These are phyloP conservation scores for Suillus luteus DNA, from an alignment of 768 basidiomycete genomes.

Conservation along the genomic window DNA sequence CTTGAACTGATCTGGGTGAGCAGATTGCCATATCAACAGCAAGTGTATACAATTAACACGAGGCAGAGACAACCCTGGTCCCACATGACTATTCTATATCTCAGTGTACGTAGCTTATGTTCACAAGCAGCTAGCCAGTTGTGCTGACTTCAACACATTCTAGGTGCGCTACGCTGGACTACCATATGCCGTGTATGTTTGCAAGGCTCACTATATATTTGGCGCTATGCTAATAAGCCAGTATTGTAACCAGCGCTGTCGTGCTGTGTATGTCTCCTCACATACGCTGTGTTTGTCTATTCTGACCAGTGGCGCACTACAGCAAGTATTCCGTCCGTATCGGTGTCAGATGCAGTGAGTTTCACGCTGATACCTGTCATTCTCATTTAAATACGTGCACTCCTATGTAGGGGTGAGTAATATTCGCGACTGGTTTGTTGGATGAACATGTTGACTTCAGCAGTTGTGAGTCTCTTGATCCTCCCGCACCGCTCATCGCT, in stretches of 20 bases:
- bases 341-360: not conserved
- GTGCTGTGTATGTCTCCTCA: not conserved
- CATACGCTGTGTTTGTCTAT: not conserved
- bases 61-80: not conserved
- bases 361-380: not conserved
- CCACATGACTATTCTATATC: not conserved
- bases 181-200: slow-evolving; percentile 1
- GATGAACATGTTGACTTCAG: not conserved
- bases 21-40: not conserved
- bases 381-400: not conserved
- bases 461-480: not conserved
- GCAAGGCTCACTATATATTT: not conserved
- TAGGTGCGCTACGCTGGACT: slow-evolving; percentile 7
- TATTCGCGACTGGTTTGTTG: too few species aligned
- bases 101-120: not conserved
- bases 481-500: not conserved
- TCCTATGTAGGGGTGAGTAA: slow-evolving; percentile 2
- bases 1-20: slow-evolving; percentile 4
- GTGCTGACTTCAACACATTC: not conserved
- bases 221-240: not conserved
- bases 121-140: not conserved
- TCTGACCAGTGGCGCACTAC: not conserved
- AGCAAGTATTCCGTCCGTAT: not conserved
- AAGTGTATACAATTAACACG: not conserved
- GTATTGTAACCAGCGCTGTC: not conserved